phyloP scores from a whole-genome alignment of 495 filamentous ascomycete genomes.

The Penicillium turbatum region DNA sequence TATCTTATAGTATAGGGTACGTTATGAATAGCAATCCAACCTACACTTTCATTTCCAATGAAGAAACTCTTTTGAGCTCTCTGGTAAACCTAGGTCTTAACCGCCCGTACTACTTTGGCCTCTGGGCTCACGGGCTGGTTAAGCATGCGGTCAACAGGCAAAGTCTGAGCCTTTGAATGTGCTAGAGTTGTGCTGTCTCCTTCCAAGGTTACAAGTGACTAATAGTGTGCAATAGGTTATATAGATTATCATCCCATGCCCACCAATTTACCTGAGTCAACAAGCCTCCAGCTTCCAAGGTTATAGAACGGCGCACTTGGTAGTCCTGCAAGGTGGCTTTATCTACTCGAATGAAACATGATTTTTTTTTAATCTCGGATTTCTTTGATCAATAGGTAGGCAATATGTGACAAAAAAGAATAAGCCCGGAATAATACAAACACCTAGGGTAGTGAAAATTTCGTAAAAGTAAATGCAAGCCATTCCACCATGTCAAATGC shows the following conservation, averaged over 20 bases:
- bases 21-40: slow-evolving; percentile 16
- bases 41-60: slow-evolving; percentile 32
- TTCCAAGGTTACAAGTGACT: background rate
- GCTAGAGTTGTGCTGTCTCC: background rate
- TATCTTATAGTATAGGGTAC: slow-evolving; percentile 24
- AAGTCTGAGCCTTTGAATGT: slow-evolving; percentile 54
- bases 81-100: slow-evolving; percentile 79
- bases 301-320: too few species aligned
- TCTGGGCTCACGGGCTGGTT: slow-evolving; percentile 47
- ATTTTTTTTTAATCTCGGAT: slow-evolving; percentile 2
- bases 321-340: too few species aligned
- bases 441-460: background rate
- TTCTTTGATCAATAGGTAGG: slow-evolving; percentile 12
- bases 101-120: slow-evolving; percentile 50
- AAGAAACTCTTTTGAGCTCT: slow-evolving; percentile 58
- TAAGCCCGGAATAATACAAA: slow-evolving; percentile 12
- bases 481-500: slow-evolving; percentile 13
- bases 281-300: background rate
- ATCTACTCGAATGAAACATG: background rate
- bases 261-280: background rate
- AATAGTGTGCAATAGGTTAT: background rate
- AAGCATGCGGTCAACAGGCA: slow-evolving; percentile 68
- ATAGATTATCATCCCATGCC: background rate
- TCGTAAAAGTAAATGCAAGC: slow-evolving; percentile 20
- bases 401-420: slow-evolving; percentile 21